Evolutionary conservation across 805 yeast species (phyloP), one percentile per base, ranked within the genome.

Genomic region (Yarrowia keelungensis): DNA sequence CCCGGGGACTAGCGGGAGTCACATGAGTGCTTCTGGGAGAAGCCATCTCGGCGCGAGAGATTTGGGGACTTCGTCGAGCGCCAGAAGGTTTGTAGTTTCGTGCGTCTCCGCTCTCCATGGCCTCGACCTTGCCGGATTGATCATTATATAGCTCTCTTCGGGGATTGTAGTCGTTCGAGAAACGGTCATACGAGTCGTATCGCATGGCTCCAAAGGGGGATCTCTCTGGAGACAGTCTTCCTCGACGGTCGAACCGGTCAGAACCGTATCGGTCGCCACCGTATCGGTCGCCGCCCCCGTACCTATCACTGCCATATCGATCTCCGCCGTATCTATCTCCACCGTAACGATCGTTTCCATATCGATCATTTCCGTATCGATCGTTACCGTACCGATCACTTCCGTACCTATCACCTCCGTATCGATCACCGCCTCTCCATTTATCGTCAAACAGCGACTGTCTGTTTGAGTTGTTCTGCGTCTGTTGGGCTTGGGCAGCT

Each of bases 131-230:
- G 22, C 75, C 75, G 26, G 71, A 71, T 26, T 68, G 62, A 9
- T 73, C 73, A 66, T 73, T 72, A 69, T 69, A 74, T 19, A 74
- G 70, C 69, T 74, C 76, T 64, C 71, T 71, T 14, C 72, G 69
- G 9, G 74, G 56, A 38, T 74, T 73, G 56, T 69, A 70, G 46
- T 74, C 75, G 32, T 71, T 71, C 62, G 73, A 74, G 54, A 71
- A 73, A 15, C 74, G 67, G 35, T 65, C 70, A 16, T 65, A 62
- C n/a, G 51, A 50, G 65, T 62, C 71, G 54, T 50, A 67, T 39
- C 70, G 42, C 43, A 58, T 58, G 19, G 68, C 69, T 15, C 61
- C 70, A 19, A 59, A 45, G 43, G 51, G 65, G 2, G 65, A 45
- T 35, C 51, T 14, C 10, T 59, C 65, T 0, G 51, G 65, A 0